phyloP scores from a whole-genome alignment of 2,329 filamentous ascomycete genomes.

The Claviceps sp. region DNA sequence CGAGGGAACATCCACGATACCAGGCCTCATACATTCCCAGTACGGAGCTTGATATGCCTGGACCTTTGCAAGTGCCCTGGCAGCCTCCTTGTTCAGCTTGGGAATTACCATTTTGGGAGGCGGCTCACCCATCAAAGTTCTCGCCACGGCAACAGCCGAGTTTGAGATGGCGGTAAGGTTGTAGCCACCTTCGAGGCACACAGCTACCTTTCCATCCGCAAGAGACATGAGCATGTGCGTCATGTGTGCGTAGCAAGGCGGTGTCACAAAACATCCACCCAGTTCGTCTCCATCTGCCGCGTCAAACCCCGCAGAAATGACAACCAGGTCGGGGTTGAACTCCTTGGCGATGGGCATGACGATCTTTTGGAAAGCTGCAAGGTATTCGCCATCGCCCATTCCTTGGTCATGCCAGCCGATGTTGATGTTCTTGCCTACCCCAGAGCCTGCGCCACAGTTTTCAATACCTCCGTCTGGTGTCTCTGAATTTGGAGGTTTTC shows the following conservation, averaged over 20 bases:
- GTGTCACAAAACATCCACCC: conserved; percentile 84
- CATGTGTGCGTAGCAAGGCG: conserved; percentile 92
- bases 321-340: conserved; percentile 87
- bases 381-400: conserved; percentile 94
- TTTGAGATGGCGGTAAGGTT: conserved; percentile 86
- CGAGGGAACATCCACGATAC: conserved; percentile 40
- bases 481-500: conserved; percentile 41
- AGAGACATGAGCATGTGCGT: conserved; percentile 98
- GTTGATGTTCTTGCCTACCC: conserved; percentile 50
- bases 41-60: conserved; percentile 52
- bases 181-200: conserved; percentile 92
- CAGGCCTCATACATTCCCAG: conserved; percentile 79
- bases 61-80: conserved; percentile 42
- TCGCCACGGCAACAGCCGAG: conserved; percentile 81
- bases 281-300: conserved; percentile 87
- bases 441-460: conserved; percentile 41
- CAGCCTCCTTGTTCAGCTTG: conserved; percentile 43
- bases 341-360: conserved; percentile 94
- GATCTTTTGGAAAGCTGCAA: conserved; percentile 89
- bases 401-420: conserved; percentile 55
- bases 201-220: conserved; percentile 75
- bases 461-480: conserved; percentile 48
- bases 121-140: conserved; percentile 89
- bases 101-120: conserved; percentile 49
- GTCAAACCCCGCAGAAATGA: conserved; percentile 92